Evolutionary conservation across 257 asterid genomes (phyloP), one percentile per base, ranked within the genome.

Genomic region (Solanum appendiculatum): DNA sequence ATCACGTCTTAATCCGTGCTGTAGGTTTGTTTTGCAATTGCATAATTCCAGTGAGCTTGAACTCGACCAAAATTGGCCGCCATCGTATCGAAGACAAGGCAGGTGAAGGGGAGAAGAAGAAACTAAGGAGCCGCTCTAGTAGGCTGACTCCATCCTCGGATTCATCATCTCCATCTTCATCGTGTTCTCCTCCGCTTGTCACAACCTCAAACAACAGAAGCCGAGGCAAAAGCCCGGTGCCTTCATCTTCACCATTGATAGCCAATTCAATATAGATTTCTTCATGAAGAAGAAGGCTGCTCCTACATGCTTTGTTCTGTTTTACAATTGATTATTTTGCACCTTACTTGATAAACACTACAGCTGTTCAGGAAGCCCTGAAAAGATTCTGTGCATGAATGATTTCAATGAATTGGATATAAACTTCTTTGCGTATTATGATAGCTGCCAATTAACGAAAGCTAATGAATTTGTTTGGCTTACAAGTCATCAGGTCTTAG

Each of bases 11-110:
- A 25, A 78, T 44, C 29, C 10, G 58, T 29, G 33, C 1, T 86
- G 29, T 80, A 96, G 98, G 98, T 86, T 83, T 90, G 36, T 83
- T 94, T 34, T 95, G 99, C 91, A 91, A 92, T 54, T 96, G 99
- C 87, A 91, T 96, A 6, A 92, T 96, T 83, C 98, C 98, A 2
- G 94, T 80, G 85, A 95, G 87, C 90, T 89, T 94, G 87, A 95
- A 92, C 88, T 86, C 95, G 3, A 91, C 92, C 1, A 92, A 91
- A 89, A 92, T 94, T 44, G 89, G 95, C 33, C 93, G 90, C 83
- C 94, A 90, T 88, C 92, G 88, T 60, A 91, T 88, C 11, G 94
- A 94, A 86, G 95, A 92, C 86, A 92, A 92, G 86, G 87, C 40
- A 34, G 86, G 95, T 58, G 93, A 90, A 75, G 93, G 54, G 81